Evolutionary conservation across 345 rosid species (phyloP).

Genomic region (Combretum micranthum): DNA sequence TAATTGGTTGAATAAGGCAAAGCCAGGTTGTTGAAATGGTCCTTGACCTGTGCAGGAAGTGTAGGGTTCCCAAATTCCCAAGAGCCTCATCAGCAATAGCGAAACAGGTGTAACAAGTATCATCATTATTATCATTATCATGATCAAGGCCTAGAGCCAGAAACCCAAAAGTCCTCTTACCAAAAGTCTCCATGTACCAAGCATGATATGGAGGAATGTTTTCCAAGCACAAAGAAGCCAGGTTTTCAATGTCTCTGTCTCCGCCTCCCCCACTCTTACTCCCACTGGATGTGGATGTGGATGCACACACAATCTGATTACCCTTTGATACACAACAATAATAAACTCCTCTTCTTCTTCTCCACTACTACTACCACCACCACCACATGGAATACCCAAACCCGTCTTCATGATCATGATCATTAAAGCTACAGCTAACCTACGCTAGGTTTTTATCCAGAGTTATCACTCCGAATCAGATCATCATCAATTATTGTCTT

Average conservation of each 20-base stretch:
- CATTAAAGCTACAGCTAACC: too few species aligned
- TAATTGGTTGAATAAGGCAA: conserved; percentile 42
- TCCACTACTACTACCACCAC: too few species aligned
- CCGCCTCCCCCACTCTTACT: conserved; percentile 35
- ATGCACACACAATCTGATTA: conserved; percentile 40
- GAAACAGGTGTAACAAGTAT: conserved; percentile 56
- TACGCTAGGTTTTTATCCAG: too few species aligned
- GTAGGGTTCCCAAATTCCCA: conserved; percentile 41
- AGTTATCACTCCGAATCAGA: too few species aligned
- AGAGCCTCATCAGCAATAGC: conserved; percentile 56
- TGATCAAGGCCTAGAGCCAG: conserved; percentile 9
- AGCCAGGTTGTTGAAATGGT: conserved; percentile 57
- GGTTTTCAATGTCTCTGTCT: conserved; percentile 37
- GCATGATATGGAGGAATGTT: conserved; percentile 58
- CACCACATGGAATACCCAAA: too few species aligned
- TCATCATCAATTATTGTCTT: too few species aligned
- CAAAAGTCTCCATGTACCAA: conserved; percentile 73
- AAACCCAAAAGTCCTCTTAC: conserved; percentile 55
- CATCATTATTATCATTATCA: too few species aligned
- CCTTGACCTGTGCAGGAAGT: conserved; percentile 62
- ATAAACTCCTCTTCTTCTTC: conserved; percentile 21
- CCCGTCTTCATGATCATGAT: too few species aligned
- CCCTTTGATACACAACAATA: conserved; percentile 66
- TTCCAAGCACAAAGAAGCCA: conserved; percentile 59
- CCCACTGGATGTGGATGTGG: conserved; percentile 45